Evolutionary conservation across 441 rosid genomes (phyloP), one percentile per base, ranked within the genome.

Genomic region (Syzygium malaccense): DNA sequence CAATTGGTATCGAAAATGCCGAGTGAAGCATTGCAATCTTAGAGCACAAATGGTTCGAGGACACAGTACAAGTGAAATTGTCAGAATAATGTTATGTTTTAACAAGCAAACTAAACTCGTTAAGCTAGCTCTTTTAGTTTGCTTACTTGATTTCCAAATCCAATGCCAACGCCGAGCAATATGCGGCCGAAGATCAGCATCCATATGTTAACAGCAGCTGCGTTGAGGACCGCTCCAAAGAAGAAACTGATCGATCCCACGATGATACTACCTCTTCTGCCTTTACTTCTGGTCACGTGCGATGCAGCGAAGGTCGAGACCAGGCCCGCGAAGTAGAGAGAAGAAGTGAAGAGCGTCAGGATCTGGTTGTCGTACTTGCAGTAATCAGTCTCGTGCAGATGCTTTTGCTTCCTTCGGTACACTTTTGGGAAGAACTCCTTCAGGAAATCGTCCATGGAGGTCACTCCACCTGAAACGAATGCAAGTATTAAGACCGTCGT

Each of bases 371-470:
- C 98, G 64, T 95, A 95, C 91, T 97, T 97, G 87, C 99, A 96
- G 94, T 97, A 97, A 91, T 97, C 98, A 25, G 98, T 97, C 92
- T 97, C 98, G 8, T 90, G 78, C 14, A 95, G 92, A 89, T 96
- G 96, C 62, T 37, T 88, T 86, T 97, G 97, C 91, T 97, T 96
- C 88, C 98, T 93, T 64, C 87, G 88, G 91, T 93, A 95, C 86
- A 97, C 96, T 12, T 54, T 86, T 3, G 98, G 99, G 92, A 96
- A 95, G 85, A 97, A 97, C 8, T 93, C 94, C 85, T 85, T 93
- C 94, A 97, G 91, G 94, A 97, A 97, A 93, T 97, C 98, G 86
- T 96, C 98, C 99, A 97, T 97, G 87, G 98, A 97, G 88, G 98
- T 97, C 86, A 97, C 99, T 60, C 98, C 99, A 33, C 98, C 98